Percentiles rank a stretch among this genome's conserved stretches.
Conservation (phyloP, 129 eudicot genomes). For the Glebionis coronaria region DNA sequence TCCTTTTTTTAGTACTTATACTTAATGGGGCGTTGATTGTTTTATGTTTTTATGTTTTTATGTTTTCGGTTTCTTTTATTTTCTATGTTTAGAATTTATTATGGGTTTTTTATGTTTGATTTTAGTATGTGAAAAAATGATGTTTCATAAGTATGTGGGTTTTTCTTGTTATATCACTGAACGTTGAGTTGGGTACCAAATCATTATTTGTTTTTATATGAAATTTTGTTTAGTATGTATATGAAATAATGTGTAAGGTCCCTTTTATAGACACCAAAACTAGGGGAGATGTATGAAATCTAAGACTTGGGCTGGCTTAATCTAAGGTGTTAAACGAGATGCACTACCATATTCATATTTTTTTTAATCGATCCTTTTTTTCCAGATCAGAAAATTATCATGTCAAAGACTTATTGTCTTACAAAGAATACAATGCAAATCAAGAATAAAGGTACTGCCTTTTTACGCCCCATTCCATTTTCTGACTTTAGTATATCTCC, state of each 20-base stretch:
- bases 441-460: constrained; percentile 34
- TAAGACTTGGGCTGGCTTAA: constrained; percentile 33
- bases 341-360: constrained; percentile 25
- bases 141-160: no score
- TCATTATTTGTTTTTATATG: constrained; percentile 19
- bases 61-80: no score
- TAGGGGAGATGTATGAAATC: constrained; percentile 17
- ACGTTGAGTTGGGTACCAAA: constrained; percentile 26
- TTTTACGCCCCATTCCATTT: constrained; percentile 26
- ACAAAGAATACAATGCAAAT: constrained; percentile 26
- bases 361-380: constrained; percentile 18
- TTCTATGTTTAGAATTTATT: no score
- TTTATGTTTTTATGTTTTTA: no score
- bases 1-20: no score
- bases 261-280: constrained; percentile 54
- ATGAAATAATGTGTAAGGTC: constrained; percentile 21
- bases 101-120: no score
- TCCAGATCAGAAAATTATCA: constrained; percentile 32
- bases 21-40: no score
- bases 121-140: no score
- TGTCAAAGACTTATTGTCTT: constrained; percentile 25
- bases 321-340: constrained; percentile 26
- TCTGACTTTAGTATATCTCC: constrained; percentile 21
- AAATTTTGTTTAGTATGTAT: constrained; percentile 19
- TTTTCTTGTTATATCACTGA: no score